Percentiles rank a stretch among this genome's conserved stretches.
phyloP scores from a whole-genome alignment of 495 filamentous ascomycete genomes.

The Penicillium pancosmium region DNA sequence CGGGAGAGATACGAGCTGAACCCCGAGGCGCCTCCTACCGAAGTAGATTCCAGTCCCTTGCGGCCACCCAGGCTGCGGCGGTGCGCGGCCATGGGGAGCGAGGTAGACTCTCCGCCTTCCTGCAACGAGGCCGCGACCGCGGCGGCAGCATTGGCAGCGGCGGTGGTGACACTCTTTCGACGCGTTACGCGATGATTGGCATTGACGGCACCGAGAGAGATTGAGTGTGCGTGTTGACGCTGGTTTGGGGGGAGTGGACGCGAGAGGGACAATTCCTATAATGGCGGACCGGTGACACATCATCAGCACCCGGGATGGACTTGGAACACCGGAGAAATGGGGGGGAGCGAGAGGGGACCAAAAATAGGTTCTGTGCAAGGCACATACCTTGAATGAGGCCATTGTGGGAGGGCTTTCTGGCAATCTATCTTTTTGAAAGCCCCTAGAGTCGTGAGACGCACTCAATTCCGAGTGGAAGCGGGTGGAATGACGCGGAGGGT shows the following conservation, averaged over 20 bases:
- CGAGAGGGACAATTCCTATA: conserved; percentile 50
- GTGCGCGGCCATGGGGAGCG: conserved; percentile 41
- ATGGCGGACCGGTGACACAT: conserved; percentile 19
- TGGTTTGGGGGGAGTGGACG: conserved; percentile 54
- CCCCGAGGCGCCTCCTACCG: conserved; percentile 39
- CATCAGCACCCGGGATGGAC: conserved; percentile 19
- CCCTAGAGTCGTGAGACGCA: conserved; percentile 24
- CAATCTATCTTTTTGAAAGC: conserved; percentile 39
- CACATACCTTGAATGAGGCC: conserved; percentile 51
- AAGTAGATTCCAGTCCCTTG: conserved; percentile 50
- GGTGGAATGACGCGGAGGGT: conserved; percentile 26
- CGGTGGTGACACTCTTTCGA: conserved; percentile 88
- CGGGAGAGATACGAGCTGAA: conserved; percentile 48
- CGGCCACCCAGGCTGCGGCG: conserved; percentile 50
- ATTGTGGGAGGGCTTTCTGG: conserved; percentile 40
- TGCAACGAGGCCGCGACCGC: conserved; percentile 75
- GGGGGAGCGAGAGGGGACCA: neutral
- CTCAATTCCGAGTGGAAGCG: conserved; percentile 33
- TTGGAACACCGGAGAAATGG: neutral
- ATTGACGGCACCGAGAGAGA: conserved; percentile 79
- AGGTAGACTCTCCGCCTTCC: conserved; percentile 52
- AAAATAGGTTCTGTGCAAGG: neutral
- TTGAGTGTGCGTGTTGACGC: conserved; percentile 80
- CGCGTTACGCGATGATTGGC: conserved; percentile 83
- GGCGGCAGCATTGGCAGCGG: conserved; percentile 72